phyloP scores from a whole-genome alignment of 148 eudicot species.

The Pouteria glomerata region DNA sequence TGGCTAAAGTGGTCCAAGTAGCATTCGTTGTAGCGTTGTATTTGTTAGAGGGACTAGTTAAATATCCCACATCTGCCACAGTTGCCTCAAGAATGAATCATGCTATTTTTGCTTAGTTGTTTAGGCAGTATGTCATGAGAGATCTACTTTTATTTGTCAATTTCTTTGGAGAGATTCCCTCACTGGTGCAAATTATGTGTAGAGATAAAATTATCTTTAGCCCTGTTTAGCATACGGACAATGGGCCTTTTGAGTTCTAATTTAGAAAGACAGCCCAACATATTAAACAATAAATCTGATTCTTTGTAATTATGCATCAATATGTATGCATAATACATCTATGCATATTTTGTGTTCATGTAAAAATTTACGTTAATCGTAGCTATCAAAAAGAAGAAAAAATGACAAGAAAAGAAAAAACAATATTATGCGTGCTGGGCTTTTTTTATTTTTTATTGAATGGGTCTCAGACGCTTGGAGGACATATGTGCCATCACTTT shows the following conservation, averaged over 20 bases:
- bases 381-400: no score
- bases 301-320: no score
- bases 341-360: neutral
- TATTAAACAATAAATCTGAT: neutral
- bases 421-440: no score
- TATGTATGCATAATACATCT: neutral
- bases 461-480: no score
- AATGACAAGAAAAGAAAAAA: no score
- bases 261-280: neutral
- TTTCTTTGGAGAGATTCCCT: neutral
- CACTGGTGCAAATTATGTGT: neutral
- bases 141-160: neutral
- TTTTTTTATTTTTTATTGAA: neutral
- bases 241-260: neutral
- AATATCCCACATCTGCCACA: neutral
- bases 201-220: neutral
- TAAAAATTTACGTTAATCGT: no score
- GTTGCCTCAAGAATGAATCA: neutral
- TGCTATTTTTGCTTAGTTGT: neutral
- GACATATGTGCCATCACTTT: no score
- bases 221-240: neutral
- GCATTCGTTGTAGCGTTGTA: neutral
- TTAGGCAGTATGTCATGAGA: neutral
- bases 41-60: neutral
- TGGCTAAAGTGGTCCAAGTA: neutral